Evolutionary conservation across 2,329 filamentous ascomycete genomes (phyloP), one percentile per base, ranked within the genome.

Genomic region (Sclerotinia spermophila): DNA sequence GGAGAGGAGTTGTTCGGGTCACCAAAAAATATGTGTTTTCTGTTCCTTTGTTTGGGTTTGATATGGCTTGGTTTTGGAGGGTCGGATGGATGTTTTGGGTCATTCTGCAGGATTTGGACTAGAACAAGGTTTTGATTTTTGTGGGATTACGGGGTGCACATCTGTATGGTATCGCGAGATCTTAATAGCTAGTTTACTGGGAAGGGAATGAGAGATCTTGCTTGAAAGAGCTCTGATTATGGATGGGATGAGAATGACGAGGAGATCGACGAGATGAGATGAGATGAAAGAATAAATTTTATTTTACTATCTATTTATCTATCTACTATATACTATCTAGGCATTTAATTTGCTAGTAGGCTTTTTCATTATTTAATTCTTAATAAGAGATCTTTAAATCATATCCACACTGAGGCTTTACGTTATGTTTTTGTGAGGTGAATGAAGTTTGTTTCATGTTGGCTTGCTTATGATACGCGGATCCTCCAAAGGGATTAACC

Each of bases 1-100:
- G 45, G 61, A 65, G 61, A 65, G 61, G 61, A 65, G 61, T 65
- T 65, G 61, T 40, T 8, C 48, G 61, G 61, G 61, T 65, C 33
- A 65, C 33, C 61, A 53, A 65, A 65, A 65, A 65, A 30, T 44
- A 30, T n/a, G 2, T 65, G 19, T 45, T 19, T 53, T 40, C 51
- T 60, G n/a, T 65, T 65, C 45, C 21, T 53, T 65, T 65, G 44
- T 65, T 53, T 53, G 33, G 44, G 38, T 61, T n/a, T 61, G 27
- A 44, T 65, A 30, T 65, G 33, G 35, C 38, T 33, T 65, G 61
- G 33, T 53, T 65, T 65, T 44, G 61, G 33, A 27, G 30, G 45
- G 45, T 6, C n/a, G 33, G 33, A 40, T 53, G 61, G 45, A 65
- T 65, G 45, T 53, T 33, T 45, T 38, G 61, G 33, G 45, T 65